Conservation (phyloP, 2,329 filamentous ascomycete species). For the Claviceps maximensis region DNA sequence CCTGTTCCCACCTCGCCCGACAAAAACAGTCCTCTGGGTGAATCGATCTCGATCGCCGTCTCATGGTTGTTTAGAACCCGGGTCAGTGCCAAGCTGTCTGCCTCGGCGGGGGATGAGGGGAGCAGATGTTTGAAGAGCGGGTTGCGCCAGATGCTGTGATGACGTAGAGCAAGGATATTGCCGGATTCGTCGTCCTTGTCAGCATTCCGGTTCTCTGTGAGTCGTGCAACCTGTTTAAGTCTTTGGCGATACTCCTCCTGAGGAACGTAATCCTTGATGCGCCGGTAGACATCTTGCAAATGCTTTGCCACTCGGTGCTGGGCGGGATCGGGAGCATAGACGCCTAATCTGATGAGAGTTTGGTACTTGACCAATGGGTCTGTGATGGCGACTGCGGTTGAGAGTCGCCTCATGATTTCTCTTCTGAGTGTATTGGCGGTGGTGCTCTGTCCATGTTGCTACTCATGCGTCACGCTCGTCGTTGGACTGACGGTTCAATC, state of each 20-base stretch:
- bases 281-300: conserved; percentile 61
- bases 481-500: background rate
- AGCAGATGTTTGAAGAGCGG: conserved; percentile 48
- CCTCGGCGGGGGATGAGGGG: conserved; percentile 33
- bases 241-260: conserved; percentile 54
- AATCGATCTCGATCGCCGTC: conserved; percentile 56
- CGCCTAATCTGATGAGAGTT: conserved; percentile 51
- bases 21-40: conserved; percentile 61
- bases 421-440: background rate
- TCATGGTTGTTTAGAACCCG: conserved; percentile 57
- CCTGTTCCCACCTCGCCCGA: conserved; percentile 74
- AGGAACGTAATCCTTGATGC: conserved; percentile 67
- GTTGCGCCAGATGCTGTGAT: conserved; percentile 44
- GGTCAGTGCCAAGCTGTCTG: conserved; percentile 51
- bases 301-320: conserved; percentile 64
- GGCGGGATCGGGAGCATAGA: conserved; percentile 54
- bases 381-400: conserved; percentile 44
- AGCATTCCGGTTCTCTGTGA: conserved; percentile 22
- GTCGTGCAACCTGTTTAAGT: conserved; percentile 44
- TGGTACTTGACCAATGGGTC: conserved; percentile 70
- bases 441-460: conserved; percentile 1
- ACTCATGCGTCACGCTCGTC: background rate
- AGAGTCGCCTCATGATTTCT: conserved; percentile 21
- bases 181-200: conserved; percentile 19
- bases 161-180: conserved; percentile 32